Conservation (phyloP, 768 basidiomycete species). For the Hericium erinaceus region DNA sequence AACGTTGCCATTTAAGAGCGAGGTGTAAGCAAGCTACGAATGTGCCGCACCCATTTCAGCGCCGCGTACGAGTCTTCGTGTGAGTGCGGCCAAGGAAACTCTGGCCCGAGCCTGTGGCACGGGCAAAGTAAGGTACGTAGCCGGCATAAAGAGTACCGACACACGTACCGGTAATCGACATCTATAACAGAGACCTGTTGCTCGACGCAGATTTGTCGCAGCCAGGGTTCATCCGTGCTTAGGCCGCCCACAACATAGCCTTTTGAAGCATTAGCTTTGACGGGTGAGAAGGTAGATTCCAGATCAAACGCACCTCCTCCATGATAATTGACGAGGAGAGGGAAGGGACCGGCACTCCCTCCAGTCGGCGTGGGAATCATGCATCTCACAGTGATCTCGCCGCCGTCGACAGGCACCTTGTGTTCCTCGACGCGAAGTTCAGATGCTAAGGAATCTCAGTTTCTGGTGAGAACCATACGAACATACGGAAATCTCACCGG, state of each 20-base stretch:
- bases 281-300: background rate
- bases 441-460: background rate
- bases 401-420: background rate
- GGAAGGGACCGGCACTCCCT: background rate
- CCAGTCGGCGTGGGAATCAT: background rate
- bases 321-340: background rate
- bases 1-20: background rate
- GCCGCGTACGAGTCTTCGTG: background rate
- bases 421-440: background rate
- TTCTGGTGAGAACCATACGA: background rate
- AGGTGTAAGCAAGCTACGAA: background rate
- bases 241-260: background rate
- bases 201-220: background rate
- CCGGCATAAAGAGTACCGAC: background rate
- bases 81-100: background rate
- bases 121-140: background rate
- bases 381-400: background rate
- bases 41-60: conserved; percentile 1
- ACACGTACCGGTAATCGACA: background rate
- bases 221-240: background rate
- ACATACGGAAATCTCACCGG: background rate
- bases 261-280: background rate
- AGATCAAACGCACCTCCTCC: background rate
- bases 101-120: background rate
- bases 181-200: background rate